Base-by-base conservation (phyloP, 2,329 filamentous ascomycete genomes). In the Dactylellina haptotyla region DNA sequence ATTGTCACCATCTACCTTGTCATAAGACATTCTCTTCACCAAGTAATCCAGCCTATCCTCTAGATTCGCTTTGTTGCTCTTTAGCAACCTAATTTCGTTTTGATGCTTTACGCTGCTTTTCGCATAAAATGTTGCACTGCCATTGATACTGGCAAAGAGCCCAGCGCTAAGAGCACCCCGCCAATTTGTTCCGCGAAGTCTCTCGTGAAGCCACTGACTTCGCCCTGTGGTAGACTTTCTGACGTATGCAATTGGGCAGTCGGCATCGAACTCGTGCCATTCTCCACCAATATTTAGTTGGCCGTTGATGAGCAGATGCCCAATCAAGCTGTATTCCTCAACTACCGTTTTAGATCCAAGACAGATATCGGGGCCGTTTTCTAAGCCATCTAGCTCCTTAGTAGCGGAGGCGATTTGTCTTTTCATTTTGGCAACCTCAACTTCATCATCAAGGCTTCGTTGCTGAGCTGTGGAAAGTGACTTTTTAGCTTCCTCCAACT, bases 161-260 rank as follows among this genome's bases (percentile, higher is more conserved):
- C 53, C 62, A 2, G 62, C 41, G 4, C 37, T 32, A 23, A 66
- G 26, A 1, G 23, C 14, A 1, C 51, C 62, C 1, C 20, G 30
- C 62, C 51, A 66, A 9, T 30, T 32, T 4, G 28, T 41, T 20
- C 62, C 62, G 16, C 34, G 26, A 4, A 50, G 25, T 16, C 28
- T 58, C 30, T 66, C 62, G 20, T 50, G 28, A 12, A 51, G 32
- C 63, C 63, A 67, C 34, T 25, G 34, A 8, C 63, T 67, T 12
- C 63, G n/a, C 1, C 63, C 63, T 1, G 43, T 67, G 1, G 32
- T 32, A 5, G 63, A 67, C n/a, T 59, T 67, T 67, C 20, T 50
- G 37, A 59, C 46, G n/a, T 59, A 53, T 2, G 32, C 54, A 30
- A 67, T 67, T 0, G 53, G 63, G 20, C 56, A 57, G 20, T 67